Conservation (phyloP, 2,329 filamentous ascomycete species). For the Fusarium denticulatum region DNA sequence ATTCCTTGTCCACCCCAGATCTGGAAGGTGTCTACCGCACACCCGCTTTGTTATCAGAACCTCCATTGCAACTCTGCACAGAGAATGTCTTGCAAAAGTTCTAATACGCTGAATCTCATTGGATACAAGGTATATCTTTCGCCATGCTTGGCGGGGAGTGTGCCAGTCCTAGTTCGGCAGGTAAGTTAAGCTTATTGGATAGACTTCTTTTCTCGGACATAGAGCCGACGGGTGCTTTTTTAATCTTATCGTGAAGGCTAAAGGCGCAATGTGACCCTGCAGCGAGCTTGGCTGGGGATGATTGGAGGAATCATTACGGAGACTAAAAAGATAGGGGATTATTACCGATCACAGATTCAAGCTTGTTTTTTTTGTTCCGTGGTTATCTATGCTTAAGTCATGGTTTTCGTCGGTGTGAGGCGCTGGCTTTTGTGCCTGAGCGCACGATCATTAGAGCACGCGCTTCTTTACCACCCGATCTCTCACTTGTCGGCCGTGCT, state of each 20-base stretch:
- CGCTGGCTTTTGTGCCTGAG: too few relatives aligned
- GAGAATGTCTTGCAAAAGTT: slow-evolving; percentile 17
- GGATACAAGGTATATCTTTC: not conserved
- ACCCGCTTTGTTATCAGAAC: not conserved
- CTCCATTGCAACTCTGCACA: not conserved
- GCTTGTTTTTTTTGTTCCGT: not conserved
- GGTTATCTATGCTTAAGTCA: not conserved
- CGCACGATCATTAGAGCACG: too few relatives aligned
- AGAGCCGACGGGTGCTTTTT: not conserved
- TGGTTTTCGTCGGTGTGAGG: not conserved
- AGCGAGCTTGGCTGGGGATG: not conserved
- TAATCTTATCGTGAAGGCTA: slow-evolving; percentile 26
- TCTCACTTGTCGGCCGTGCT: too few relatives aligned
- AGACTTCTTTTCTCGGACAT: not conserved
- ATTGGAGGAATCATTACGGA: not conserved
- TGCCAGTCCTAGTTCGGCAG: slow-evolving; percentile 16
- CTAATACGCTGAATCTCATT: not conserved
- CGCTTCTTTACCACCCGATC: too few relatives aligned
- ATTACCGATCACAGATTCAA: not conserved
- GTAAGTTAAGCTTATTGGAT: slow-evolving; percentile 17
- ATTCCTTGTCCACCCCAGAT: slow-evolving; percentile 13
- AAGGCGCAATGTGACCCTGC: slow-evolving; percentile 5
- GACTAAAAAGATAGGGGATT: not conserved
- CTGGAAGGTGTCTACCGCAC: slow-evolving; percentile 18
- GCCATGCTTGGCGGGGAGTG: slow-evolving; percentile 1